Evolutionary conservation across 2,329 filamentous ascomycete genomes (phyloP).

Genomic region (Fusarium ramigenum): DNA sequence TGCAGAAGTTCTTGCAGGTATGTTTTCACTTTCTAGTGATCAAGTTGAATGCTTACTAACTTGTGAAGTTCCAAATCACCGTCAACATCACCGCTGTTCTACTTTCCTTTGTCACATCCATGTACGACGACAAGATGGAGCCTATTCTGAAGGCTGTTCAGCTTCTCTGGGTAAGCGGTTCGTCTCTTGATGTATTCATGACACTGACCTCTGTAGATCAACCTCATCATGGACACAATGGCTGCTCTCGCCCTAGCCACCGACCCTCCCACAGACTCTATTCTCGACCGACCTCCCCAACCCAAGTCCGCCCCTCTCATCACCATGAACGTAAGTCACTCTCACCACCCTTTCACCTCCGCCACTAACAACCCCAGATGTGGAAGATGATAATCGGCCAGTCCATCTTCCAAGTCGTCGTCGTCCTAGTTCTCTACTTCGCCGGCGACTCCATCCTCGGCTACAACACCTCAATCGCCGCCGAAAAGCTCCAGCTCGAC

Average conservation of each 20-base stretch:
- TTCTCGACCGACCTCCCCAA: conserved; percentile 79
- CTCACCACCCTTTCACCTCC: fast-evolving
- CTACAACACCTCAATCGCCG: conserved; percentile 52
- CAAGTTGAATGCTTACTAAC: too few species aligned
- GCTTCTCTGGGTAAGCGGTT: conserved; percentile 79
- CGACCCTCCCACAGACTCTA: conserved; percentile 82
- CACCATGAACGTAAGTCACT: conserved; percentile 66
- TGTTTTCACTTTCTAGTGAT: too few species aligned
- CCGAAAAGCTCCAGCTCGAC: conserved; percentile 63
- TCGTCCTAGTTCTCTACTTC: conserved; percentile 87
- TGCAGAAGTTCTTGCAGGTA: conserved; percentile 75
- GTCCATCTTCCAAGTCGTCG: conserved; percentile 85
- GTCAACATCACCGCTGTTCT: conserved; percentile 93
- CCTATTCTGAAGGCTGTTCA: conserved; percentile 92
- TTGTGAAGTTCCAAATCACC: conserved; percentile 73
- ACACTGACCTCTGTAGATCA: conserved; percentile 49
- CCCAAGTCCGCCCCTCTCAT: conserved; percentile 70
- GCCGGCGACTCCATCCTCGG: conserved; percentile 58
- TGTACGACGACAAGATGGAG: conserved; percentile 72
- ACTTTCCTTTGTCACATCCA: conserved; percentile 87
- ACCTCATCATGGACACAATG: conserved; percentile 97
- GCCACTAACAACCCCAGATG: conserved; percentile 61
- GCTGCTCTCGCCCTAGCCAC: conserved; percentile 89
- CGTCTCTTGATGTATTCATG: fast-evolving
- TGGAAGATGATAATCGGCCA: conserved; percentile 99